Percentiles rank a stretch among this genome's conserved stretches.
Conservation (phyloP, 495 filamentous ascomycete genomes). For the Penicillium macrosclerotiorum region DNA sequence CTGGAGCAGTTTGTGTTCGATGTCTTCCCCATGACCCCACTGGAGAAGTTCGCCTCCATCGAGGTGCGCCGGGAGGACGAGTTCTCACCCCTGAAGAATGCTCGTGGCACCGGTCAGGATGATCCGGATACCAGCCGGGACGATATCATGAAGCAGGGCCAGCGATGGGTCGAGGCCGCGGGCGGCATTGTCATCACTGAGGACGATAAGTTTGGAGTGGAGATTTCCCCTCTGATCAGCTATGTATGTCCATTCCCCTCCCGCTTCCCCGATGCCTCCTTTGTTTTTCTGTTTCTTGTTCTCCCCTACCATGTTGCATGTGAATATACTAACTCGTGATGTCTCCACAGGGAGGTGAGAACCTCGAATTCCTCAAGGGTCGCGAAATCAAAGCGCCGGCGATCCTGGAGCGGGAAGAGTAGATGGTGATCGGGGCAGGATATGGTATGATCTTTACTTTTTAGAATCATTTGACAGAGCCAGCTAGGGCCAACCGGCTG, state of each 20-base stretch:
- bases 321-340: slow-evolving; percentile 27
- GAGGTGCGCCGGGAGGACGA: slow-evolving; percentile 97
- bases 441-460: not conserved
- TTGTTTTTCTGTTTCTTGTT: no score
- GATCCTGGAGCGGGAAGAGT: slow-evolving; percentile 71
- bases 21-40: slow-evolving; percentile 84
- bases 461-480: not conserved
- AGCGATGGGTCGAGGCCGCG: slow-evolving; percentile 75
- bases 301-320: not conserved
- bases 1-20: slow-evolving; percentile 99
- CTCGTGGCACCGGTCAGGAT: slow-evolving; percentile 83
- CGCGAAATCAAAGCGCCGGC: slow-evolving; percentile 74
- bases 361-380: slow-evolving; percentile 72
- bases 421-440: no score
- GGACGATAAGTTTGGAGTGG: slow-evolving; percentile 66
- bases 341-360: slow-evolving; percentile 78
- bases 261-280: no score
- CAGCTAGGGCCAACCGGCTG: not conserved
- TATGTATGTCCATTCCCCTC: slow-evolving; percentile 69
- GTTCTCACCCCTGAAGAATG: slow-evolving; percentile 98
- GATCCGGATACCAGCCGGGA: slow-evolving; percentile 86
- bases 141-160: slow-evolving; percentile 88
- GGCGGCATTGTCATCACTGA: slow-evolving; percentile 77
- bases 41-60: slow-evolving; percentile 89
- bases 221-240: slow-evolving; percentile 90